Base-by-base conservation (phyloP, 2,329 filamentous ascomycete species). In the Aspergillus clavatus region DNA sequence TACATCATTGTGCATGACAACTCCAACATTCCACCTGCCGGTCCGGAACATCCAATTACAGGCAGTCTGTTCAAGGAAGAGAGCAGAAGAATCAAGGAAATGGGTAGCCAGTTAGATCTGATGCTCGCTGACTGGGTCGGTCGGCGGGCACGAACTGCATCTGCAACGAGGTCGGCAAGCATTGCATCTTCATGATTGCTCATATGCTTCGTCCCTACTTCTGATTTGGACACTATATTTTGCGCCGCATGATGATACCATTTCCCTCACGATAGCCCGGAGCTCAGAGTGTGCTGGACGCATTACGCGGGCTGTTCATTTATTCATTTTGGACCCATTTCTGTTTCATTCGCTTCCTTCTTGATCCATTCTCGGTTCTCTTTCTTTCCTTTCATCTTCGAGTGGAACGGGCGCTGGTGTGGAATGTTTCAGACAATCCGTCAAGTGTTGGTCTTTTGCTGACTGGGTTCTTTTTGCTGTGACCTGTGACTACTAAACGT, bases 1-100 rank as follows among this genome's bases (percentile, higher is more conserved):
- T 77, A 97, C 41, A 79, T 90, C 28, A 86, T 98, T 49, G 89
- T 98, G 22, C 90, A 95, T 62, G 90, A 97, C 69, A 95, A 90
- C 65, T 86, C 83, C 11, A 87, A 90, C 47, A 83, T 94, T 12
- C 79, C 82, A 33, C 86, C 89, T 14, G 87, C 85, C 6, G 81
- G 85, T 1, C 78, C 80, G n/a, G 88, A 95, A 46, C 90, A 97
- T 65, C 91, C 91, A 0, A 77, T 95, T 36, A 88, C 86, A 40
- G 81, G 82, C 11, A 80, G 82, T 18, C 72, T 97, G 43, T 97
- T 94, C 72, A 83, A 82, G 40, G 87, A 95, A 62, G 88, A 95
- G 68, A 90, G 89, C 61, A 87, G 86, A 55, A 86, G 86, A 61
- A 70, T 97, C 61, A 84, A 85, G 42, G 88, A 93, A 63, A 90